Evolutionary conservation across 2,329 filamentous ascomycete genomes (phyloP).

Genomic region (Talaromyces sp.): DNA sequence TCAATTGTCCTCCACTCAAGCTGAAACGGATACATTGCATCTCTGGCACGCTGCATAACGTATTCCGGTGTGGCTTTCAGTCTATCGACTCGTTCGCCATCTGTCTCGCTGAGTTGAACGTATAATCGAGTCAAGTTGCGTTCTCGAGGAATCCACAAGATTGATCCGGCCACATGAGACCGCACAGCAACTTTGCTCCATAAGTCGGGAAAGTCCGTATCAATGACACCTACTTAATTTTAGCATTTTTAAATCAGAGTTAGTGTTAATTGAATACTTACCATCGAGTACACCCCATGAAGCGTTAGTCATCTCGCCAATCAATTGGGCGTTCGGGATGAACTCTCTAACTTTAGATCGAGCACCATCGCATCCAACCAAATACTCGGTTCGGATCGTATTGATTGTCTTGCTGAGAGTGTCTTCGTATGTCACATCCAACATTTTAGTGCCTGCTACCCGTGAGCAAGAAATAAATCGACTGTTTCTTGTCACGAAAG

Average conservation of each 20-base stretch:
- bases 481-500: constrained; percentile 62
- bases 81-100: constrained; percentile 49
- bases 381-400: constrained; percentile 56
- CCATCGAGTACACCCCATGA: constrained; percentile 32
- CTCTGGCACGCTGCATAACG: constrained; percentile 62
- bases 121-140: constrained; percentile 62
- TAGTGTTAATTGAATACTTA: constrained; percentile 36
- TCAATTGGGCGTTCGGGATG: constrained; percentile 52
- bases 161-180: constrained; percentile 51
- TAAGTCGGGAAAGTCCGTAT: constrained; percentile 59
- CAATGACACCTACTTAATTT: constrained; percentile 40
- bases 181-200: constrained; percentile 59
- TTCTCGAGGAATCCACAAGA: constrained; percentile 65
- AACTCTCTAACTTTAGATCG: constrained; percentile 62
- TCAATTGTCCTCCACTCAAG: constrained; percentile 50
- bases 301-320: constrained; percentile 51
- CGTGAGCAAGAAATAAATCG: constrained; percentile 57
- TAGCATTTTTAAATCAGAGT: neutral
- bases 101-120: constrained; percentile 57
- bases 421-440: constrained; percentile 44
- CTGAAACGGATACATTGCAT: constrained; percentile 64
- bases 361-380: constrained; percentile 67
- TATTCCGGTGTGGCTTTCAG: constrained; percentile 62
- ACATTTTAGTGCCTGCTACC: constrained; percentile 35
- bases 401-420: constrained; percentile 33